Evolutionary conservation across 2,329 filamentous ascomycete genomes (phyloP).

Genomic region (Apiospora malaysiana): DNA sequence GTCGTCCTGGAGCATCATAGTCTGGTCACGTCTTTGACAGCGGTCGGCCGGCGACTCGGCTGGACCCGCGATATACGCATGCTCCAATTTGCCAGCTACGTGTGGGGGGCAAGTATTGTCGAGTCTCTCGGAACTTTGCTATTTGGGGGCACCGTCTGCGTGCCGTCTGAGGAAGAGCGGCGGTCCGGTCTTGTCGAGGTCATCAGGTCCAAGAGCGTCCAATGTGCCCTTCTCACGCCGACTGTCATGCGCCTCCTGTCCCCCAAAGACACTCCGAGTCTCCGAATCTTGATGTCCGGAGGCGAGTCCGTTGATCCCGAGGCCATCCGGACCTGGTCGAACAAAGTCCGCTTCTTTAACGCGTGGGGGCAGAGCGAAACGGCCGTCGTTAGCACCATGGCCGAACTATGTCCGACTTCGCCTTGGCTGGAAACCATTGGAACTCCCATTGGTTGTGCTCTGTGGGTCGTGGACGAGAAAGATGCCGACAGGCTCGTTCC

Average conservation of each 20-base stretch:
- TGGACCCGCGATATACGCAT: constrained; percentile 25
- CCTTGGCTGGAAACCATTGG: constrained; percentile 1
- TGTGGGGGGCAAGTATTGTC: constrained; percentile 23
- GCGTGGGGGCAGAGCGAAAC: constrained; percentile 6
- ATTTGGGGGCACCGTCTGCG: constrained; percentile 22
- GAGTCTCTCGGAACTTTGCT: constrained; percentile 16
- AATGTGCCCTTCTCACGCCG: not conserved
- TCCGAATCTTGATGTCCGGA: not conserved
- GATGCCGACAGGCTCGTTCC: constrained; percentile 24
- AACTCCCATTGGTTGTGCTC: constrained; percentile 1
- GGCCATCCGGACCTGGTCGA: not conserved
- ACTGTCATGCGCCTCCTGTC: not conserved
- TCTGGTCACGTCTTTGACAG: not conserved
- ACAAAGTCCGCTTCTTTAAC: not conserved
- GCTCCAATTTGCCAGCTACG: constrained; percentile 24
- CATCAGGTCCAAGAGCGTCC: constrained; percentile 25
- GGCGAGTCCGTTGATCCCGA: not conserved
- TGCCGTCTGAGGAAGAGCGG: constrained; percentile 20
- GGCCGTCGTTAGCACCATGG: not conserved
- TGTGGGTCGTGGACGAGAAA: constrained; percentile 23
- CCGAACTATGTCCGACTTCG: not conserved
- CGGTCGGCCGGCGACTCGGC: not conserved
- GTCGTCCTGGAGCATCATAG: not conserved
- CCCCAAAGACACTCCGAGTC: not conserved
- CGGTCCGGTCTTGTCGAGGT: not conserved